A percentile compares a stretch with the other conserved stretches of the same genome.
phyloP scores from a whole-genome alignment of 1,139 yeast genomes.

The Geotrichum australiense region DNA sequence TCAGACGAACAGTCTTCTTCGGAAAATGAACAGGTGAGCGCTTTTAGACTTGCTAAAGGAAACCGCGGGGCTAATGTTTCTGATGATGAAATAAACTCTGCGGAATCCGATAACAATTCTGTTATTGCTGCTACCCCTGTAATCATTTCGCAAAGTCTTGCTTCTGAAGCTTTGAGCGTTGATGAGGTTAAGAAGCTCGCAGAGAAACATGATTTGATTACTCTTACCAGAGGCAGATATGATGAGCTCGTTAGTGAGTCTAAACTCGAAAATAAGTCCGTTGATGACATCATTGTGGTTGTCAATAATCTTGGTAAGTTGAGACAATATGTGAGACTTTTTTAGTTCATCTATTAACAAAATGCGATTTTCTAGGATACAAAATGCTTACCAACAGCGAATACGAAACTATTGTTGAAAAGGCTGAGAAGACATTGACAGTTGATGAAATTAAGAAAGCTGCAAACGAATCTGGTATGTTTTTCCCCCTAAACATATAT shows the following conservation, averaged over 20 bases:
- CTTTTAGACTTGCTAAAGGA: constrained; percentile 12
- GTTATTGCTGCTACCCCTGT: constrained; percentile 6
- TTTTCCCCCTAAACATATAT: no score
- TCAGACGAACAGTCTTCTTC: constrained; percentile 1
- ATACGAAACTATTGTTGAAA: not conserved
- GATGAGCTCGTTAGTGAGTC: constrained; percentile 23
- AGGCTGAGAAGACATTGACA: constrained; percentile 21
- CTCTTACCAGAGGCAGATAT: constrained; percentile 46
- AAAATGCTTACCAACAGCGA: constrained; percentile 39
- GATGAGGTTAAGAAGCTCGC: constrained; percentile 45
- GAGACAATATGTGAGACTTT: not conserved
- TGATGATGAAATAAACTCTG: not conserved
- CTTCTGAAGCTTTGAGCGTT: constrained; percentile 32
- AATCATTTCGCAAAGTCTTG: constrained; percentile 19
- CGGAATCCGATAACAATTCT: constrained; percentile 2
- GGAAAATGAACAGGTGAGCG: constrained; percentile 5
- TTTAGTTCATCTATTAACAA: not conserved
- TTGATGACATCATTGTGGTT: constrained; percentile 18
- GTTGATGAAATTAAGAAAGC: constrained; percentile 17
- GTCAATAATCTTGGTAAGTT: constrained; percentile 4
- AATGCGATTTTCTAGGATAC: constrained; percentile 1
- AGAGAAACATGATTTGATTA: constrained; percentile 42
- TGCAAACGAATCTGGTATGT: constrained; percentile 1
- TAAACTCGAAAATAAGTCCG: constrained; percentile 19
- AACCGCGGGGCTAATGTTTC: not conserved